Evolutionary conservation across 192 early-diverging fungal species (phyloP), one percentile per base, ranked within the genome.

Genomic region (Backusella liffmaniae): DNA sequence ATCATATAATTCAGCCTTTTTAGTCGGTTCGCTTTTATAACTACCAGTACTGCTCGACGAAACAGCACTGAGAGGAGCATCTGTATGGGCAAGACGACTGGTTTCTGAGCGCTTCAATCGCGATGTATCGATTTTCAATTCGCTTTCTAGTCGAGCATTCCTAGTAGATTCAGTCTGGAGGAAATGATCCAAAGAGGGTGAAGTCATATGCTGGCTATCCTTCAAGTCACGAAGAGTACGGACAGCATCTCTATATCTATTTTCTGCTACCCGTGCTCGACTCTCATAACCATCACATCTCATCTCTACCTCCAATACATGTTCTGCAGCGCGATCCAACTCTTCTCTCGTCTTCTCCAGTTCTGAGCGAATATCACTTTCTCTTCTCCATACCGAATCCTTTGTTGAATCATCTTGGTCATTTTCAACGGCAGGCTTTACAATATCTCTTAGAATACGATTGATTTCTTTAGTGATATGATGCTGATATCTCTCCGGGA

Each of bases 401-500:
- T 65, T 62, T 18, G 39, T 66, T 67, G 73, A 35, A 4, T 82
- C 70, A 15, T 74, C 69, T n/a, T 78, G 77, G 18, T 80, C 74
- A 16, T 62, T 68, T 18, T 66, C 73, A 62, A 62, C 56, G 18
- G 69, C 51, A 23, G 76, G 75, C 42, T 86, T 92, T 70, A 85
- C 88, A 80, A 94, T 79, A 56, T 95, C 93, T 44, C 93, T 85
- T 73, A 95, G 79, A 62, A 95, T 94, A 72, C 92, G 88, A 80
- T 95, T 95, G 56, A 95, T 94, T 75, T 95, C 93, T 53, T 88
- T 87, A 13, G 93, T 95, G 41, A 95, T 94, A 8, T 93, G 85
- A 26, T 92, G 85, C 72, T 94, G 90, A 73, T 94, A 95, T 71
- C 84, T 83, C 59, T 90, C 83, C 29, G 87, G 91, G 21, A 95